Conservation (phyloP, 2,329 filamentous ascomycete genomes). For the Fusarium fracticaudum region DNA sequence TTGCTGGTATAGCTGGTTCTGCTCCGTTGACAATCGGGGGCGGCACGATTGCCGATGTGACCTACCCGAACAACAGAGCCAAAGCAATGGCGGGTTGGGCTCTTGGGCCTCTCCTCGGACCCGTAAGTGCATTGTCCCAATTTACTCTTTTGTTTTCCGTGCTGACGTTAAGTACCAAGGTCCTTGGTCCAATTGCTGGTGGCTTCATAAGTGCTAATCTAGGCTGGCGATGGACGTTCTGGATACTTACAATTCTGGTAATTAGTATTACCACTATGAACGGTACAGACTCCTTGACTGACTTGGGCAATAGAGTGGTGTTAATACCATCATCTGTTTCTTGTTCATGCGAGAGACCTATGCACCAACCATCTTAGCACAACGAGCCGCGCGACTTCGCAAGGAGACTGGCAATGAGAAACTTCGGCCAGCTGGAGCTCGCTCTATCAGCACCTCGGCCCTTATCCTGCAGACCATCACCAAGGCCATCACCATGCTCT, state of each 20-base stretch:
- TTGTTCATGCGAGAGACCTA: background rate
- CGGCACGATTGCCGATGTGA: no score
- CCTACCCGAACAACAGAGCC: no score
- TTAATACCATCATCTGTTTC: background rate
- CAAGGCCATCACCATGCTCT: background rate
- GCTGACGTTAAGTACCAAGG: background rate
- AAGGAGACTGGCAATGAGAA: background rate
- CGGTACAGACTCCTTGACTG: background rate
- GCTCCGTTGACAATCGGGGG: no score
- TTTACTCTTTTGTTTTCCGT: no score
- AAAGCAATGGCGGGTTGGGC: no score
- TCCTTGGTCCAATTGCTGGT: background rate
- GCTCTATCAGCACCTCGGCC: background rate
- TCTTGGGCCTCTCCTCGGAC: no score
- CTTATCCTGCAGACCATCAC: background rate
- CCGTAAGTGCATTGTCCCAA: no score
- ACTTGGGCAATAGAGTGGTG: background rate
- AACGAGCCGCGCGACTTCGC: background rate
- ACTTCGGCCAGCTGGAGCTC: background rate
- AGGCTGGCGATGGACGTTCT: background rate
- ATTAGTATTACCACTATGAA: background rate
- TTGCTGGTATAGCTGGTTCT: no score
- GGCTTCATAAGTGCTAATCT: background rate
- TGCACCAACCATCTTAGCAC: background rate
- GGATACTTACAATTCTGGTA: background rate